A percentile compares a stretch with the other conserved stretches of the same genome.
These are phyloP conservation scores for Trichothecium roseum DNA, from an alignment of 2,329 filamentous ascomycete species.

Conservation along the genomic window DNA sequence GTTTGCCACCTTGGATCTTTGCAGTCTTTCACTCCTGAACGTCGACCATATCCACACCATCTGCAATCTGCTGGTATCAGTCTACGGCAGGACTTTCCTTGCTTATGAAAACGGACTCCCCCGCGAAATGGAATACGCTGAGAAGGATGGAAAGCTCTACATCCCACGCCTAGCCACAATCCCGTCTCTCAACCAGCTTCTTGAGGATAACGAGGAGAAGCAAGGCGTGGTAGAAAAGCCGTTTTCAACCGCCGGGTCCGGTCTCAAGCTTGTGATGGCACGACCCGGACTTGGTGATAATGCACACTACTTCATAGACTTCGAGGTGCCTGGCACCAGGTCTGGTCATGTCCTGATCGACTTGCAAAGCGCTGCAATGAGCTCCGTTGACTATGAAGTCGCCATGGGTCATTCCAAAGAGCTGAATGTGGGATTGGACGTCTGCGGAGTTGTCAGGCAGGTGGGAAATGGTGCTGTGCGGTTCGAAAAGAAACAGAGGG, in stretches of 20 bases:
- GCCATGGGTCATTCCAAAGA: no score
- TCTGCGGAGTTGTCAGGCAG: constrained; percentile 24
- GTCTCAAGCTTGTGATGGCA: constrained; percentile 13
- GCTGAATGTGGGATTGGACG: constrained; percentile 26
- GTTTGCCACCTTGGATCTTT: constrained; percentile 33
- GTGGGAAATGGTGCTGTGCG: constrained; percentile 20
- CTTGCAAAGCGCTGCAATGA: constrained; percentile 23
- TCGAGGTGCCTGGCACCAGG: constrained; percentile 10
- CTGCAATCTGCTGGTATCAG: constrained; percentile 10
- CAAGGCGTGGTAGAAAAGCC: constrained; percentile 5
- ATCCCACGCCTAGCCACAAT: constrained; percentile 35
- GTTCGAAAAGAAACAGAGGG: constrained; percentile 26
- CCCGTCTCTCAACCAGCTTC: constrained; percentile 27
- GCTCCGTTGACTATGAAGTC: constrained; percentile 17
- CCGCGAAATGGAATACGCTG: constrained; percentile 33
- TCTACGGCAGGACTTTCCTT: constrained; percentile 15
- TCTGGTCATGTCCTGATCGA: constrained; percentile 28
- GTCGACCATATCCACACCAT: constrained; percentile 5
- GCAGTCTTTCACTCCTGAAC: constrained; percentile 9
- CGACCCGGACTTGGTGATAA: constrained; percentile 15
- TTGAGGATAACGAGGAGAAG: constrained; percentile 22
- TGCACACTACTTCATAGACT: constrained; percentile 14
- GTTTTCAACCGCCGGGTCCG: constrained; percentile 10
- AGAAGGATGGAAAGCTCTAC: constrained; percentile 23
- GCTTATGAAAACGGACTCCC: constrained; percentile 6